phyloP scores from a whole-genome alignment of 2,329 filamentous ascomycete genomes.

The Sclerotinia nivalis region DNA sequence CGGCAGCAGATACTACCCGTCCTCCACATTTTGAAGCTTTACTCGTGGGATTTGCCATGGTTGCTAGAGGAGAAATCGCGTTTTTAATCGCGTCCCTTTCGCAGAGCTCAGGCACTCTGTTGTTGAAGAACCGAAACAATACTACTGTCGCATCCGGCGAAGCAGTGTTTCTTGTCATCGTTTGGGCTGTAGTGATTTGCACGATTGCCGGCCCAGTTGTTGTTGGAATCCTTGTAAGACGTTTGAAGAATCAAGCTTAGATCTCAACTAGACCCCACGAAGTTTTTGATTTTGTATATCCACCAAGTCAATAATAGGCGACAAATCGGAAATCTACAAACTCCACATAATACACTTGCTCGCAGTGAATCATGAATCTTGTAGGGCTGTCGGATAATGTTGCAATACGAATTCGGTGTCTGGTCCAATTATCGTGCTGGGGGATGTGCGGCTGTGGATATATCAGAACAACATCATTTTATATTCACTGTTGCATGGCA shows the following conservation, averaged over 20 bases:
- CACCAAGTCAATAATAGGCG: background rate
- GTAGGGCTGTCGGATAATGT: background rate
- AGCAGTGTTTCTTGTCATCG: constrained; percentile 53
- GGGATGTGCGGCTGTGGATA: background rate
- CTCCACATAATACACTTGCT: background rate
- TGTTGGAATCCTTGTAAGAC: constrained; percentile 50
- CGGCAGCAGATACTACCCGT: constrained; percentile 18
- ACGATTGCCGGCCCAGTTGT: constrained; percentile 53
- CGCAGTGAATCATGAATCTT: background rate
- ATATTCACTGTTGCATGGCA: background rate
- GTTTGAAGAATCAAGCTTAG: constrained; percentile 40
- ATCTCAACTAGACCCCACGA: background rate
- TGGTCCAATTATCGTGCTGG: background rate
- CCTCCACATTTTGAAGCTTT: constrained; percentile 30
- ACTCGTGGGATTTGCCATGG: constrained; percentile 57
- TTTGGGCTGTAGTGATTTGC: constrained; percentile 58
- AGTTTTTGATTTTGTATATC: background rate
- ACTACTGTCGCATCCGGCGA: constrained; percentile 22
- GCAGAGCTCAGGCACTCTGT: constrained; percentile 49
- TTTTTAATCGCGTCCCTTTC: constrained; percentile 73
- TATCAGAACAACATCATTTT: background rate
- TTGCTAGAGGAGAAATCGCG: constrained; percentile 76
- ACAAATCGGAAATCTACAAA: background rate
- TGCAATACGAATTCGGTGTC: background rate
- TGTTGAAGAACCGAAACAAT: constrained; percentile 22